A percentile compares a stretch with the other conserved stretches of the same genome.
phyloP scores from a whole-genome alignment of 192 early-diverging fungal species.

The Lunasporangiospora selenospora region DNA sequence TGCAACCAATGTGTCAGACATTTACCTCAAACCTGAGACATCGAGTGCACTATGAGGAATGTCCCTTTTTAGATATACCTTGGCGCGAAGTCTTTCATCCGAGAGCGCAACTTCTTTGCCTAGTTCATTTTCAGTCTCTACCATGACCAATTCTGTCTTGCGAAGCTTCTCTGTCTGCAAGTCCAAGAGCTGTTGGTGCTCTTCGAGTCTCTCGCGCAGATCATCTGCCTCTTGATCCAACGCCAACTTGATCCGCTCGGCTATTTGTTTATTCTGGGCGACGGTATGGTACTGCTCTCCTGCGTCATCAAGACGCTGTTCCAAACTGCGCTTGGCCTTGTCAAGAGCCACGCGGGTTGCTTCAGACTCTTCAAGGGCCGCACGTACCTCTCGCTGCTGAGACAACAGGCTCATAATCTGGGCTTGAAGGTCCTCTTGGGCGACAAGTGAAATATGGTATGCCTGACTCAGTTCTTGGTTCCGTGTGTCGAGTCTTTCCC shows the following conservation, averaged over 20 bases:
- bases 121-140: slow-evolving; percentile 68
- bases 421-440: slow-evolving; percentile 62
- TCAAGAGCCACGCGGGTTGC: slow-evolving; percentile 64
- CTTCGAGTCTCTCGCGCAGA: slow-evolving; percentile 71
- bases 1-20: background rate
- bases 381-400: slow-evolving; percentile 60
- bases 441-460: slow-evolving; percentile 58
- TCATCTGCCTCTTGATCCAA: slow-evolving; percentile 73
- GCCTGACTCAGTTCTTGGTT: slow-evolving; percentile 69
- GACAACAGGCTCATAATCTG: slow-evolving; percentile 50
- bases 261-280: slow-evolving; percentile 61
- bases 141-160: slow-evolving; percentile 64
- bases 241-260: slow-evolving; percentile 63
- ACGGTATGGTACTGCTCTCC: slow-evolving; percentile 63
- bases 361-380: slow-evolving; percentile 68
- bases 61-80: slow-evolving; percentile 4
- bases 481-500: slow-evolving; percentile 69
- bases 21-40: background rate
- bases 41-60: background rate
- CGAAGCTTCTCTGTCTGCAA: slow-evolving; percentile 67
- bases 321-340: slow-evolving; percentile 67
- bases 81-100: slow-evolving; percentile 56
- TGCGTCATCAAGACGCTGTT: slow-evolving; percentile 72
- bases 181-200: slow-evolving; percentile 67
- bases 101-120: slow-evolving; percentile 77